phyloP scores from a whole-genome alignment of 2,329 filamentous ascomycete genomes.

The Aspergillus aculeatus region DNA sequence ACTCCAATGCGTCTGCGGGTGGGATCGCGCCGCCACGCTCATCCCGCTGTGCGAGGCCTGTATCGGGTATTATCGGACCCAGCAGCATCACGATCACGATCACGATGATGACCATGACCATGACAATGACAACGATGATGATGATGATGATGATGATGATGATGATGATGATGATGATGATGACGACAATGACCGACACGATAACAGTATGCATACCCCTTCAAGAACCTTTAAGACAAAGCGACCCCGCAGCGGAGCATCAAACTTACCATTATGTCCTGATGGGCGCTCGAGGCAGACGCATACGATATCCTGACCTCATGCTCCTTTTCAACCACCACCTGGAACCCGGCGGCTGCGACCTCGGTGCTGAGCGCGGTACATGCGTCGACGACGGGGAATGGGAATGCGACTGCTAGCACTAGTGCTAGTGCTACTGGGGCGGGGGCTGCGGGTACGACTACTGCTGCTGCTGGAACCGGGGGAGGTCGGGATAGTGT shows the following conservation, averaged over 20 bases:
- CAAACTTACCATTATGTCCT: no score
- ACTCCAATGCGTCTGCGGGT: constrained; percentile 30
- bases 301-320: constrained; percentile 32
- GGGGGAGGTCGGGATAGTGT: no score
- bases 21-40: constrained; percentile 24
- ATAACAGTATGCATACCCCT: constrained; percentile 25
- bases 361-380: constrained; percentile 15
- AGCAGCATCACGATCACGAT: constrained; percentile 19
- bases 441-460: neutral
- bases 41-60: constrained; percentile 35
- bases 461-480: neutral
- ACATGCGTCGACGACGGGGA: neutral
- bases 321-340: constrained; percentile 29
- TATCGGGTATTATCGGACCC: constrained; percentile 27
- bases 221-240: no score
- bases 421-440: neutral
- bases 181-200: constrained; percentile 14
- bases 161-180: neutral
- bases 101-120: constrained; percentile 9
- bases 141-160: constrained; percentile 11
- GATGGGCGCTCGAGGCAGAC: constrained; percentile 15
- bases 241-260: no score
- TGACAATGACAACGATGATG: neutral
- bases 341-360: constrained; percentile 25
- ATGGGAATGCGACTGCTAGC: neutral